Evolutionary conservation across 164 flowering plant species (phyloP).

Genomic region (Liriodendron chinense): DNA sequence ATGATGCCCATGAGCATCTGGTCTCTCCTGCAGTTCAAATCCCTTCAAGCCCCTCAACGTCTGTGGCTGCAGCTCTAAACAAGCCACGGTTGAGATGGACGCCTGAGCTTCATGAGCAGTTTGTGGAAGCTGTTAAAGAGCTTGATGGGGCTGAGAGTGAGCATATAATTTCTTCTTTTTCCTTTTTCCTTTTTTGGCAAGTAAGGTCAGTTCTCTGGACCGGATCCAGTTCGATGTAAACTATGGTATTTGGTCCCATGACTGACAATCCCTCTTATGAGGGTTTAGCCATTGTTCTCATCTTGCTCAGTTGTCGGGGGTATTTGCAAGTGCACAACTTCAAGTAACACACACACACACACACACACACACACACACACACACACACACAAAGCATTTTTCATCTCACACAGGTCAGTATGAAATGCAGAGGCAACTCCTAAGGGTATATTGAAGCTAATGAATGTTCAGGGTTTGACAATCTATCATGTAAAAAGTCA

Average conservation of each 20-base stretch:
- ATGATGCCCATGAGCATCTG: constrained; percentile 14
- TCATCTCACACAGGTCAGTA: constrained; percentile 3
- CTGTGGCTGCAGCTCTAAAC: constrained; percentile 23
- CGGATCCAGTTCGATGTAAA: neutral
- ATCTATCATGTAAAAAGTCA: constrained; percentile 74
- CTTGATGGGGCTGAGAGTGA: constrained; percentile 72
- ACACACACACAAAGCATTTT: neutral
- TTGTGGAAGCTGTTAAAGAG: constrained; percentile 60
- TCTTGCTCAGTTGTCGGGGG: neutral
- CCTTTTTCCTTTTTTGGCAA: constrained; percentile 50
- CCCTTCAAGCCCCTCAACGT: constrained; percentile 29
- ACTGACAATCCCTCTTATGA: neutral
- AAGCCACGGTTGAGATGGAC: constrained; percentile 73
- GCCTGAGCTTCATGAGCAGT: constrained; percentile 68
- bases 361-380: neutral
- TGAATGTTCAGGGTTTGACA: constrained; percentile 61
- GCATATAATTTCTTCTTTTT: constrained; percentile 40
- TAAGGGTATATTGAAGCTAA: constrained; percentile 58
- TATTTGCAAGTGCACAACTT: neutral
- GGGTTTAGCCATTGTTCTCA: neutral
- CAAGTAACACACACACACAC: neutral
- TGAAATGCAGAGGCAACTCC: constrained; percentile 65
- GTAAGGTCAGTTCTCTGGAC: constrained; percentile 41
- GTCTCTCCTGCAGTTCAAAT: constrained; percentile 23
- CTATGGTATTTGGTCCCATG: neutral